These are phyloP conservation scores for Spiraea crenata DNA, from an alignment of 331 rosid species.

Conservation along the genomic window DNA sequence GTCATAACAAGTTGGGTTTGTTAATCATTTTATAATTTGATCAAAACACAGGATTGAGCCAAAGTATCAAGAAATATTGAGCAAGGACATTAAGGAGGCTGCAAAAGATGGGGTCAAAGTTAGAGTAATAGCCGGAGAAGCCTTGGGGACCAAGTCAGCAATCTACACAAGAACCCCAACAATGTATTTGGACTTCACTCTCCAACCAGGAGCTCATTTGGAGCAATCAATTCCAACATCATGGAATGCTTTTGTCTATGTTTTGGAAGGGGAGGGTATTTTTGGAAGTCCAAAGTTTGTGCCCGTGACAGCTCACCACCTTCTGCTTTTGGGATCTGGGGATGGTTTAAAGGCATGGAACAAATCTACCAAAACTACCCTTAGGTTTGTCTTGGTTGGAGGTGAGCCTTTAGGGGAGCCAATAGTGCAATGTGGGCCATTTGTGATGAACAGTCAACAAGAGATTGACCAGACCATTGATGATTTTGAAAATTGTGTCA, in stretches of 20 bases:
- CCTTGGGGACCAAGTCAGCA: slow-evolving; percentile 78
- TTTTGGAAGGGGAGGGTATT: slow-evolving; percentile 83
- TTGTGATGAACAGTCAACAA: slow-evolving; percentile 91
- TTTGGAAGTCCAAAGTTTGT: slow-evolving; percentile 54
- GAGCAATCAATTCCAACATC: slow-evolving; percentile 65
- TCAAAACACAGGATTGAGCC: slow-evolving; percentile 72
- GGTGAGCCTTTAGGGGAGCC: slow-evolving; percentile 87
- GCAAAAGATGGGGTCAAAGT: slow-evolving; percentile 65
- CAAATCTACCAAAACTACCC: slow-evolving; percentile 57
- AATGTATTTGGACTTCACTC: slow-evolving; percentile 85
- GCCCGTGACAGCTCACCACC: slow-evolving; percentile 52
- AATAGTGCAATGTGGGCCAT: slow-evolving; percentile 72
- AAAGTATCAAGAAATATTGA: slow-evolving; percentile 72
- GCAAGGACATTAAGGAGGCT: slow-evolving; percentile 73
- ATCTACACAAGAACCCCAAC: slow-evolving; percentile 88
- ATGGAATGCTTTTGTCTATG: slow-evolving; percentile 87
- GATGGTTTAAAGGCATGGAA: slow-evolving; percentile 87
- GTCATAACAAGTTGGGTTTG: too few species aligned
- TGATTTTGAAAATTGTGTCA: slow-evolving; percentile 71
- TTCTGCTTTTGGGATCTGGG: slow-evolving; percentile 77
- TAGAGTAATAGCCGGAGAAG: slow-evolving; percentile 86
- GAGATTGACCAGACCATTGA: slow-evolving; percentile 86
- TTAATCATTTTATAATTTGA: neutral
- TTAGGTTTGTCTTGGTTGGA: slow-evolving; percentile 76
- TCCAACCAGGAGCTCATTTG: slow-evolving; percentile 72